These are phyloP conservation scores for Panicum virgatum DNA, from an alignment of 202 grass and related monocot species.

Conservation along the genomic window DNA sequence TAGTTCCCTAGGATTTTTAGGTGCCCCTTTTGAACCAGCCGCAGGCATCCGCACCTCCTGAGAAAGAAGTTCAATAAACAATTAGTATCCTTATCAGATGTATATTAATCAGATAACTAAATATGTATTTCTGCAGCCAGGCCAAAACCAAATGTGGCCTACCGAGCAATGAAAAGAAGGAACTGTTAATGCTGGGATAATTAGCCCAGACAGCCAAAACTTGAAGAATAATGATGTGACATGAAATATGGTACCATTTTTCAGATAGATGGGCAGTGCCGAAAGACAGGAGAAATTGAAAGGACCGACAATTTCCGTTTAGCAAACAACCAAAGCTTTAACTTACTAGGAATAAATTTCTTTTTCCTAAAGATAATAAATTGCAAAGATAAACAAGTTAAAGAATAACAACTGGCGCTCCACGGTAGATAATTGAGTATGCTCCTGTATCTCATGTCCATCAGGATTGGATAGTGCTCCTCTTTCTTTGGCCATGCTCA, in stretches of 20 bases:
- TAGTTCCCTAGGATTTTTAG: conserved; percentile 79
- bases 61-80: conserved; percentile 42
- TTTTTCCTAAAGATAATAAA: neutral
- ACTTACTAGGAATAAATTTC: neutral
- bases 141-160: too few relatives aligned
- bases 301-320: neutral
- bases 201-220: neutral
- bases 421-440: too few relatives aligned
- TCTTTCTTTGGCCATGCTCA: too few relatives aligned
- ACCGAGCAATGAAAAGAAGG: neutral
- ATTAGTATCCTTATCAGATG: conserved; percentile 24
- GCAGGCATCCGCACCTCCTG: conserved; percentile 97
- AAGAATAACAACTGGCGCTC: neutral
- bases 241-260: neutral
- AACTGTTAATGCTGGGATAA: neutral
- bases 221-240: neutral
- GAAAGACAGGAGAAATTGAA: neutral
- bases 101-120: conserved; percentile 6
- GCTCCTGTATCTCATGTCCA: too few relatives aligned
- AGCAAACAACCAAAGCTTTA: neutral
- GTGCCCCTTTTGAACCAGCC: conserved; percentile 79
- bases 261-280: neutral
- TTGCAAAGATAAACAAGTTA: neutral
- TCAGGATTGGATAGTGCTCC: too few relatives aligned
- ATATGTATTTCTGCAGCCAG: too few relatives aligned